phyloP scores from a whole-genome alignment of 2,329 filamentous ascomycete genomes.

The Colletotrichum trifolii region DNA sequence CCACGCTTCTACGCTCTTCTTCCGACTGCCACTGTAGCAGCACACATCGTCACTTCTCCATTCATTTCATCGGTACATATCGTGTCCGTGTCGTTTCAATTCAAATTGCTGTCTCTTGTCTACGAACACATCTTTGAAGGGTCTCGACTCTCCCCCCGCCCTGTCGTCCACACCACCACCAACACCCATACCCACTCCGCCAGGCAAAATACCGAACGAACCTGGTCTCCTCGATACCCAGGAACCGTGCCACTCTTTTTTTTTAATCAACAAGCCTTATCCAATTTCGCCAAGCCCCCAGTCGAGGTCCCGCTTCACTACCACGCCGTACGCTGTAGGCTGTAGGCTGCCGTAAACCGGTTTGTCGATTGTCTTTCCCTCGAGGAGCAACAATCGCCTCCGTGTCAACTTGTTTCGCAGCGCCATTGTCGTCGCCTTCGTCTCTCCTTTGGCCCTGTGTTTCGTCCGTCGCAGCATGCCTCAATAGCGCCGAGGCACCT shows the following conservation, averaged over 20 bases:
- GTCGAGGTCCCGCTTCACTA: conserved; percentile 18
- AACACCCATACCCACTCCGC: conserved; percentile 11
- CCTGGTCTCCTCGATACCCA: conserved; percentile 46
- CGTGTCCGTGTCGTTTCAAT: conserved; percentile 26
- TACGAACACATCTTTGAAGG: conserved; percentile 1
- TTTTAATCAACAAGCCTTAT: conserved; percentile 39
- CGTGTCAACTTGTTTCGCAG: neutral
- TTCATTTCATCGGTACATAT: neutral
- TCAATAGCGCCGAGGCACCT: conserved; percentile 27
- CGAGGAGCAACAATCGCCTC: conserved; percentile 7
- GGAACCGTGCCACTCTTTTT: conserved; percentile 48
- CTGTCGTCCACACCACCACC: neutral
- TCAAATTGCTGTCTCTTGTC: neutral
- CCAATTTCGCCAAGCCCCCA: conserved; percentile 32
- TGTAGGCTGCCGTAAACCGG: conserved; percentile 21
- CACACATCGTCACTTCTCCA: neutral
- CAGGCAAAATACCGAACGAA: conserved; percentile 27
- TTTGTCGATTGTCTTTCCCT: conserved; percentile 24
- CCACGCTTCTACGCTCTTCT: neutral
- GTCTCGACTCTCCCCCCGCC: conserved; percentile 3
- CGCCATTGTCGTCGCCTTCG: conserved; percentile 3
- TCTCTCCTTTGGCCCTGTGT: conserved; percentile 21
- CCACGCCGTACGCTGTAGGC: neutral
- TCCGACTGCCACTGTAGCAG: neutral
- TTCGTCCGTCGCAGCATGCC: conserved; percentile 28